A percentile compares a stretch with the other conserved stretches of the same genome.
phyloP scores from a whole-genome alignment of 345 rosid species.

The Eucalyptus fibrosa region DNA sequence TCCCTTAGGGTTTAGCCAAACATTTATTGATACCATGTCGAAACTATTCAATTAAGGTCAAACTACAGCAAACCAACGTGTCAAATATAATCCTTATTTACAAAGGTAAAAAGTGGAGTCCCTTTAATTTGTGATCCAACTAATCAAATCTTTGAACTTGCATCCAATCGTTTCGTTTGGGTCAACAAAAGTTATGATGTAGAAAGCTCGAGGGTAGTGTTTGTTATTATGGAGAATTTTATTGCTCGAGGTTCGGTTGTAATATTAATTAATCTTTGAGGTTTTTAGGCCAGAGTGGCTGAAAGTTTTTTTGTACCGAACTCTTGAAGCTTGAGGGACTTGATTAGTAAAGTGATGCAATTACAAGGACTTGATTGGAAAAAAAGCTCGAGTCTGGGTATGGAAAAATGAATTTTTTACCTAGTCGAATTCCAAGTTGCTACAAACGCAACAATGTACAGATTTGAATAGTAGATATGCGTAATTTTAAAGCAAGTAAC shows the following conservation, averaged over 20 bases:
- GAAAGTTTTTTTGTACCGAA: fast-evolving
- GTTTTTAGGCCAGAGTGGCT: fast-evolving
- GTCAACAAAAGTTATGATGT: neutral
- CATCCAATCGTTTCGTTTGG: too few species aligned
- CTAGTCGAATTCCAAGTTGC: neutral
- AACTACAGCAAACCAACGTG: too few species aligned
- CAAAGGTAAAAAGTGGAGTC: neutral
- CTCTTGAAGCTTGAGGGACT: neutral
- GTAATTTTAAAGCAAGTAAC: neutral
- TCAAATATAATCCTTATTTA: too few species aligned
- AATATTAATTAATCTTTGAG: neutral
- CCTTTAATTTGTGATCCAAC: neutral
- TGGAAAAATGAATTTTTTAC: neutral
- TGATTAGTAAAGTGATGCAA: neutral
- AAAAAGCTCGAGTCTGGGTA: fast-evolving
- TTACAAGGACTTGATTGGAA: neutral
- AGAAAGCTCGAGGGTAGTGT: neutral
- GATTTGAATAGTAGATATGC: too few species aligned
- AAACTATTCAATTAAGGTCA: too few species aligned
- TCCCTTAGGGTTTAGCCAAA: too few species aligned
- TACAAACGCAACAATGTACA: neutral
- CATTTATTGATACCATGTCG: too few species aligned
- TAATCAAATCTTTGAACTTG: neutral
- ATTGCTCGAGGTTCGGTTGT: neutral
- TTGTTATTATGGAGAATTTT: neutral